Conservation (phyloP, 2,329 filamentous ascomycete genomes). For the Colletotrichum orchidophilum region DNA sequence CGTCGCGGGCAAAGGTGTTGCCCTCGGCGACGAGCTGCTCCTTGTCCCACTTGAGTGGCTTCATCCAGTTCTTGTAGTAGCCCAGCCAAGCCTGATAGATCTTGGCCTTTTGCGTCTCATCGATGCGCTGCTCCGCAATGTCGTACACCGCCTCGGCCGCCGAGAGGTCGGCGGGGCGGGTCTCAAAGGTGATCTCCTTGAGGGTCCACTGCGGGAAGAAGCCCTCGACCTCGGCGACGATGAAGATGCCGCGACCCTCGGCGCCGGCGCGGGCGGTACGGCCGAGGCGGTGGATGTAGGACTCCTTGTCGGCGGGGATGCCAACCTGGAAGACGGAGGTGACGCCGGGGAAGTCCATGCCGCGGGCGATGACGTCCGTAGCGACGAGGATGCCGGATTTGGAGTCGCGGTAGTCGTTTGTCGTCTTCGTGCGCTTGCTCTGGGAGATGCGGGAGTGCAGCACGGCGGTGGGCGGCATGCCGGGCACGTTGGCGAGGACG, state of each 20-base stretch:
- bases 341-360: constrained; percentile 78
- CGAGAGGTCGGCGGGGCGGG: constrained; percentile 56
- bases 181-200: constrained; percentile 63
- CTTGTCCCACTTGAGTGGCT: constrained; percentile 53
- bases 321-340: constrained; percentile 74
- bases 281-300: constrained; percentile 74
- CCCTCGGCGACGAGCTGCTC: constrained; percentile 58
- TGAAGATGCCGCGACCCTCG: constrained; percentile 68
- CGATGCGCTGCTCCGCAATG: constrained; percentile 53
- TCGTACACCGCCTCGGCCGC: constrained; percentile 46
- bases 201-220: constrained; percentile 60
- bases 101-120: constrained; percentile 54
- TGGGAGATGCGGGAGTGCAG: constrained; percentile 64
- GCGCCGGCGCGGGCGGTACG: constrained; percentile 74
- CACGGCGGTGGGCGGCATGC: constrained; percentile 53
- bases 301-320: constrained; percentile 66
- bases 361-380: constrained; percentile 76
- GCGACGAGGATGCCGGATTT: constrained; percentile 67
- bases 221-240: constrained; percentile 62
- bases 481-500: constrained; percentile 51
- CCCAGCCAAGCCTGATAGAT: constrained; percentile 68
- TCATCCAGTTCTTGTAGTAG: constrained; percentile 62
- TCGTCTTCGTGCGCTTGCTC: constrained; percentile 61
- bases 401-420: constrained; percentile 70
- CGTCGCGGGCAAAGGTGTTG: constrained; percentile 59